Base-by-base conservation (phyloP, 495 filamentous ascomycete genomes). In the Neurospora sp. region DNA sequence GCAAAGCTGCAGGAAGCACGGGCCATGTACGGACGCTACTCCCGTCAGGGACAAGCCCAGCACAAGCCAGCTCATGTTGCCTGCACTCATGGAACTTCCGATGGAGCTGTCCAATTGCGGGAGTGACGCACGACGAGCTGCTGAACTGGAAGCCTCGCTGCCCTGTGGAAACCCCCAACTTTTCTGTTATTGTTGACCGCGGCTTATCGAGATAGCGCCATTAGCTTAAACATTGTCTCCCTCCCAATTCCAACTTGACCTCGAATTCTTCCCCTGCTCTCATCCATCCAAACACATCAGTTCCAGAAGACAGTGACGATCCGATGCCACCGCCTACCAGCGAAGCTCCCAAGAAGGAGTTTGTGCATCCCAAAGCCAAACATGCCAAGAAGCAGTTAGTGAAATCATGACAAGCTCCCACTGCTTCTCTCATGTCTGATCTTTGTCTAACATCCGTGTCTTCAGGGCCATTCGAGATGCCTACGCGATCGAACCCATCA, bases 401-500 rank as follows among this genome's bases (percentile, higher is more conserved):
- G 37, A 68, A 40, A 69, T 18, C 20, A 35, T 22, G 41, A 71
- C 41, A 59, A n/a, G 35, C 70, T 48, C 4, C 4, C 12, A 37
- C n/a, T 14, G 22, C 41, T 20, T 20, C 20, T 40, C 68, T 39
- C 31, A 61, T 38, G 14, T 16, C 12, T 18, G 16, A 22, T 8
- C 4, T n/a, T 22, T 39, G 40, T 16, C 76, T 78, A 70, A 79
- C 72, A 70, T 69, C 27, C 44, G 71, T 71, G 22, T 69, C 53
- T 69, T 16, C 76, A 86, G 83, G 20, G 84, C 83, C 74, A 80
- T 86, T 61, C 83, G 86, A 7, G 84, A 88, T 39, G 83, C 86
- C 39, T 92, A 91, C 79, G 86, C 86, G 73, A 85, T 95, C 69
- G 86, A 91, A 70, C 88, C 92, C 53, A 91, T 93, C 73, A 84